phyloP scores from a whole-genome alignment of 441 rosid species.

The Gossypium aridum region DNA sequence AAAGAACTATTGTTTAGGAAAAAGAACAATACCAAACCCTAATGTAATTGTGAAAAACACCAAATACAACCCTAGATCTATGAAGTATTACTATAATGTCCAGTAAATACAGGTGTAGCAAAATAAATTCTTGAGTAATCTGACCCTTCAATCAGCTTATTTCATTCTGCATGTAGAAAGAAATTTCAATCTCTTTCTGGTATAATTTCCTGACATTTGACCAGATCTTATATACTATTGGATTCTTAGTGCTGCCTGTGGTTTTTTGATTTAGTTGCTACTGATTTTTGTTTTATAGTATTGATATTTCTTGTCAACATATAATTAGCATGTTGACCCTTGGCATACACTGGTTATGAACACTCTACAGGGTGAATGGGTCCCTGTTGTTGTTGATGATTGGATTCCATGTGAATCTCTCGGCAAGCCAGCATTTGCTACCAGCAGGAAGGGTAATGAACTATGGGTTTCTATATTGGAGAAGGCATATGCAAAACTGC shows the following conservation, averaged over 20 bases:
- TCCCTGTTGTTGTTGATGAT: constrained; percentile 98
- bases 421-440: constrained; percentile 98
- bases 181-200: background rate
- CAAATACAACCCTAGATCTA: background rate
- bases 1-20: background rate
- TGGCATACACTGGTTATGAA: constrained; percentile 11
- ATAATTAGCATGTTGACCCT: background rate
- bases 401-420: constrained; percentile 99
- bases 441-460: constrained; percentile 89
- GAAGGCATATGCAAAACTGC: constrained; percentile 98
- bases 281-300: background rate
- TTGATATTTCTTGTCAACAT: background rate
- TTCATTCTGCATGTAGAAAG: background rate
- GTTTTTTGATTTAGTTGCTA: background rate
- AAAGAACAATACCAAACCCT: background rate
- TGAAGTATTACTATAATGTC: background rate
- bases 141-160: background rate
- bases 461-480: constrained; percentile 98
- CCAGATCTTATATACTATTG: background rate
- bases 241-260: background rate
- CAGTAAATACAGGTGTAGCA: background rate
- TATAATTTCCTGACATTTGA: background rate
- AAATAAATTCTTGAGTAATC: background rate
- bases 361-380: constrained; percentile 94
- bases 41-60: background rate